phyloP scores from a whole-genome alignment of 768 basidiomycete genomes.

The Lactifluus piperatus region DNA sequence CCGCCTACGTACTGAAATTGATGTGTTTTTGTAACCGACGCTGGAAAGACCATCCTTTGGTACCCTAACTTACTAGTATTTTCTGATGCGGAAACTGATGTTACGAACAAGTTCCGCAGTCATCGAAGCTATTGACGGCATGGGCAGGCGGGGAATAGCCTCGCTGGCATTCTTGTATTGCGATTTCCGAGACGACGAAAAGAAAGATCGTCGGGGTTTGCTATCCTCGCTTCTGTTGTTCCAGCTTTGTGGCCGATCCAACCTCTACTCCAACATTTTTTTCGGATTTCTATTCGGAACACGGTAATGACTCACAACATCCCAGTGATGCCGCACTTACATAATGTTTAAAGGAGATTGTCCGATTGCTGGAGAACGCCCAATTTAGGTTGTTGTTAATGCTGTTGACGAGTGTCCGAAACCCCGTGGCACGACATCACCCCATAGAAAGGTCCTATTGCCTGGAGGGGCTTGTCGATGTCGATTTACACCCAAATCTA shows the following conservation, averaged over 20 bases:
- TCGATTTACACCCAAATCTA: background rate
- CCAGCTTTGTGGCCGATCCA: background rate
- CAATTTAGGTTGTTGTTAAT: background rate
- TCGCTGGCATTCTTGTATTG: conserved; percentile 1
- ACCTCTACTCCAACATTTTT: background rate
- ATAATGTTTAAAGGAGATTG: background rate
- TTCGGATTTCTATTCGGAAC: background rate
- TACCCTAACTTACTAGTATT: background rate
- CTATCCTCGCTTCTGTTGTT: background rate
- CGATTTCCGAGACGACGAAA: background rate
- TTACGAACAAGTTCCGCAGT: background rate
- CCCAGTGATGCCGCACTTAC: background rate
- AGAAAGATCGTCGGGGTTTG: background rate
- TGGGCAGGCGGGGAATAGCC: background rate
- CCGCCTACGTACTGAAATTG: background rate
- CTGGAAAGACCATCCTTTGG: background rate
- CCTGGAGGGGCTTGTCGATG: background rate
- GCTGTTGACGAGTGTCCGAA: conserved; percentile 1
- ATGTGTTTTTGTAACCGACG: background rate
- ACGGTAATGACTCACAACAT: background rate
- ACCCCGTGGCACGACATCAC: background rate
- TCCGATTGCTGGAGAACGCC: background rate
- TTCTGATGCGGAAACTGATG: background rate
- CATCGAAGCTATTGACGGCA: background rate
- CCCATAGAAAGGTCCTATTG: background rate